Conservation (phyloP, 768 basidiomycete genomes). For the Coprinopsis marcescibilis region DNA sequence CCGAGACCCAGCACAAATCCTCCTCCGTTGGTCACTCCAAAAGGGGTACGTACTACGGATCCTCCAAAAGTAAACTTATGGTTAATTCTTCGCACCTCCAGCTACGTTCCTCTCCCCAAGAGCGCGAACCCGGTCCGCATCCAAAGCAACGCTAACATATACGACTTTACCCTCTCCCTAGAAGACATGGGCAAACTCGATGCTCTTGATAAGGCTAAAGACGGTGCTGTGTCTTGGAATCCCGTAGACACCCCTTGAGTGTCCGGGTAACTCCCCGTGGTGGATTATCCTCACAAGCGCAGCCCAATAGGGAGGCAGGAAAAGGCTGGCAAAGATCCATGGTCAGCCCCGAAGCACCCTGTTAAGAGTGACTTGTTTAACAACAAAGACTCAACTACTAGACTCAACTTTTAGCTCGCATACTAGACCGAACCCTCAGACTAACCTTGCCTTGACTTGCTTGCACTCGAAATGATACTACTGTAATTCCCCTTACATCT, state of each 20-base stretch:
- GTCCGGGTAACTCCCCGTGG: no score
- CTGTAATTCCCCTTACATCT: no score
- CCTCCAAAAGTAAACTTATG: not conserved
- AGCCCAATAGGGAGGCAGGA: no score
- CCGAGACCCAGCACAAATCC: constrained; percentile 69
- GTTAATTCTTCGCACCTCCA: constrained; percentile 21
- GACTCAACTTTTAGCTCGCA: no score
- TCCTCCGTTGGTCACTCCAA: constrained; percentile 90
- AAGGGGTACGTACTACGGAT: constrained; percentile 47
- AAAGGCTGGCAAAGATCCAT: no score
- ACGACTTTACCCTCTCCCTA: constrained; percentile 61
- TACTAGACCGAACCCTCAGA: no score
- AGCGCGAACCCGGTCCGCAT: constrained; percentile 68
- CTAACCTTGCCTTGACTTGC: no score
- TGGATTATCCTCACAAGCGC: no score
- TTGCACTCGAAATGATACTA: no score
- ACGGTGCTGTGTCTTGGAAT: constrained; percentile 80
- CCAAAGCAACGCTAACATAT: constrained; percentile 65
- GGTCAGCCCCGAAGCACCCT: no score
- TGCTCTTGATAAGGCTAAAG: constrained; percentile 63
- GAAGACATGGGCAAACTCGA: constrained; percentile 68
- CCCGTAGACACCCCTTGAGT: constrained; percentile 53
- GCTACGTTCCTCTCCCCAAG: constrained; percentile 81
- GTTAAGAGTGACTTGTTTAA: no score
- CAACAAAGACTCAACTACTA: no score